Evolutionary conservation across 1,139 yeast species (phyloP), one percentile per base, ranked within the genome.

Genomic region (Yamadazyma buinensis): DNA sequence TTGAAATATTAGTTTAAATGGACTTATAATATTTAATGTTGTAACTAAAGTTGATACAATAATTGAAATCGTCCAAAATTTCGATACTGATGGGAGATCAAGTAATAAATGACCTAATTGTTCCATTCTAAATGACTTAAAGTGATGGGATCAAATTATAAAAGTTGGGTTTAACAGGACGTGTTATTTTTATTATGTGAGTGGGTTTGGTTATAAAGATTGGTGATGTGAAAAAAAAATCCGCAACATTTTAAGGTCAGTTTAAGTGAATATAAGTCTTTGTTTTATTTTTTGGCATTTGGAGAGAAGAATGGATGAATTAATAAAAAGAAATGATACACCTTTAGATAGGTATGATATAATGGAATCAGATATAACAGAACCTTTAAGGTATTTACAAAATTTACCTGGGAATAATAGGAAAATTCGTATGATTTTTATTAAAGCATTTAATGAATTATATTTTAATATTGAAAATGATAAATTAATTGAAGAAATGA

Each of bases 391-490:
- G 7, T 64, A 64, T 41, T 47, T 64, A 10, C 52, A 51, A 20
- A 42, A 43, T 12, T 48, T 61, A 5, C 67, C 69, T 6, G 55
- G 64, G n/a, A 61, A 57, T 41, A 64, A 64, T 36, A 46, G 51
- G 33, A 59, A 54, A 33, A 54, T 63, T 22, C 49, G 70, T 24
- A 37, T 47, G 30, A 41, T 47, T 12, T 61, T 64, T 40, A 43
- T 63, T 28, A 36, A 46, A 23, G 65, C 64, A 5, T 63, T 64
- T 44, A 62, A 64, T 42, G 54, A 55, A 25, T 39, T 55, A 17
- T 62, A 54, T 40, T 64, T 56, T 40, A 46, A 51, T 13, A 58
- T 63, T 23, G 44, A 46, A 10, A 46, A 46, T 7, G 45, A 39
- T 7, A 36, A 38, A 15, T 33, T 55, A 21, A 42, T 60, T 11